These are phyloP conservation scores for Theobroma cacao DNA, from an alignment of 345 rosid genomes.

Conservation along the genomic window DNA sequence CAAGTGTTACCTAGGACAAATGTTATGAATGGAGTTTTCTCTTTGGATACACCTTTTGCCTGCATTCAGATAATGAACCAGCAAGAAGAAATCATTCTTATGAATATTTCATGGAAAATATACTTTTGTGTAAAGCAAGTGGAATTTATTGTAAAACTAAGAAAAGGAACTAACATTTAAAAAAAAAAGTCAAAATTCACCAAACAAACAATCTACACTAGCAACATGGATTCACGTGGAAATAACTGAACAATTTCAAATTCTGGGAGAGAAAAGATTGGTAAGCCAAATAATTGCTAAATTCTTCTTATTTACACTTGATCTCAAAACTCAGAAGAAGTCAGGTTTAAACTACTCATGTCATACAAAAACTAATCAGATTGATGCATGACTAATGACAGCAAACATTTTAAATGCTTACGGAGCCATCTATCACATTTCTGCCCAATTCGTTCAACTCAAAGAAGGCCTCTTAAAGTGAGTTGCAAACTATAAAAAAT, in stretches of 20 bases:
- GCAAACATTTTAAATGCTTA: neutral
- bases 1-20: conserved; percentile 70
- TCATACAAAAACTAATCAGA: neutral
- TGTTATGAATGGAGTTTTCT: conserved; percentile 60
- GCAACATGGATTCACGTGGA: neutral
- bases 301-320: neutral
- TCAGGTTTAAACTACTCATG: neutral
- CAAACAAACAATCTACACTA: neutral
- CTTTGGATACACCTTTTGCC: conserved; percentile 39
- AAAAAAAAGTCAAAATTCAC: neutral
- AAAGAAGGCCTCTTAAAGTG: neutral
- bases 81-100: neutral
- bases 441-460: neutral
- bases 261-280: neutral
- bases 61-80: conserved; percentile 30
- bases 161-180: neutral
- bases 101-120: neutral
- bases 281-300: neutral
- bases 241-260: neutral
- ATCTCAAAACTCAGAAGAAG: neutral
- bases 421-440: neutral
- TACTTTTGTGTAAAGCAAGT: neutral
- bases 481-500: neutral
- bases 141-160: neutral
- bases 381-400: neutral